Base-by-base conservation (phyloP, 2,329 filamentous ascomycete species). In the Ophiostoma australiae region DNA sequence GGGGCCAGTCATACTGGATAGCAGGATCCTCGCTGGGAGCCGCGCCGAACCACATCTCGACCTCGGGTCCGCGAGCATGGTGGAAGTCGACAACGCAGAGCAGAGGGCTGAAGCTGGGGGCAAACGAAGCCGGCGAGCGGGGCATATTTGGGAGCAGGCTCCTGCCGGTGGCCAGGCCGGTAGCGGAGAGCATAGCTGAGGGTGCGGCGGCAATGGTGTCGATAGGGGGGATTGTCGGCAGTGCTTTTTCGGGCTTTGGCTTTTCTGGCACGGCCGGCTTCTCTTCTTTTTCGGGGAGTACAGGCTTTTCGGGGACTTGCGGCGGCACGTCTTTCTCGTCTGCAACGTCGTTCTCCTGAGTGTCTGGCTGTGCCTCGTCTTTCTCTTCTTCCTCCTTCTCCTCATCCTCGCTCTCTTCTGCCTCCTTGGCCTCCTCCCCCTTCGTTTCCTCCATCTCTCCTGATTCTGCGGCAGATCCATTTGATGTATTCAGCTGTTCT, bases 41-140 rank as follows among this genome's bases (percentile, higher is more conserved):
- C 37, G 81, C 72, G 73, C 93, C 93, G 78, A 97, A 92, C 91
- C 94, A 98, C 76, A 86, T 87, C 82, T 98, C 94, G 71, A 98
- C 91, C 82, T 99, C 95, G 41, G 95, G 95, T 10, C 95, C 95
- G 78, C 88, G 85, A 70, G 91, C 91, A 84, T 94, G 91, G 80
- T 94, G 91, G 78, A 94, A 94, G 79, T 91, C 91, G 76, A 94
- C 91, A 72, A 94, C 90, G 74, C 90, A 88, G 68, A 94, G 90
- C 78, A 94, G 84, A 65, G 91, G 91, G 71, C 83, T 82, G 78
- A 90, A 90, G 72, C 69, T 70, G 8, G 72, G 70, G 41, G 70
- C 72, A 35, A 67, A 55, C 13, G 68, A 68, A 6, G 72, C 72
- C 3, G 70, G 70, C 33, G 72, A 72, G 3, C 68, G 68, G 39